Evolutionary conservation across 176 grass and related monocot genomes (phyloP).

Genomic region (Musa itinerans): DNA sequence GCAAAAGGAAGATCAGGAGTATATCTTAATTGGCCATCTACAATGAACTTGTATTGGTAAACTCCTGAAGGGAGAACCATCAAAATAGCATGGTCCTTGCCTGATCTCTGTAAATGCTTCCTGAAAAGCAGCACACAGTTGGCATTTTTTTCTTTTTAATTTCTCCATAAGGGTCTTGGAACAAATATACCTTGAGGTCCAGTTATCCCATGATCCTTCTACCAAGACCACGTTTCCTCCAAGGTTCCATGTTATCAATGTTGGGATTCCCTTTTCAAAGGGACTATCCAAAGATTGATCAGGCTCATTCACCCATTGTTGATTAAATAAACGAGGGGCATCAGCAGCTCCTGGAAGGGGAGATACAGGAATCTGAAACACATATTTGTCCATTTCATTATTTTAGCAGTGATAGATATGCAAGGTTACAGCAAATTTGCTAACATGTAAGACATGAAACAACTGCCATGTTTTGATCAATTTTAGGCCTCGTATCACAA

Average conservation of each 20-base stretch:
- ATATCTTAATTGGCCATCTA: conserved; percentile 75
- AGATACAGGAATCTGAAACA: conserved; percentile 83
- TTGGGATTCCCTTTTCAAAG: conserved; percentile 73
- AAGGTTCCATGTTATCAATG: conserved; percentile 83
- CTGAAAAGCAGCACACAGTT: conserved; percentile 40
- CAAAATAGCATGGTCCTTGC: conserved; percentile 86
- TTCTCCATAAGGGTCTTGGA: background rate
- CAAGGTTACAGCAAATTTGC: background rate
- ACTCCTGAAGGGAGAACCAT: conserved; percentile 80
- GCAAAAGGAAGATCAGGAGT: conserved; percentile 80
- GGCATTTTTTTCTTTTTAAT: background rate
- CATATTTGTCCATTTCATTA: conserved; percentile 6
- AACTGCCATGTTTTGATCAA: background rate
- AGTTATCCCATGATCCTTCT: conserved; percentile 99
- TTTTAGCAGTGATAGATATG: background rate
- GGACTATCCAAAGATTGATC: conserved; percentile 44
- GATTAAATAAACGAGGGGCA: conserved; percentile 51
- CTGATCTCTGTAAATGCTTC: conserved; percentile 77
- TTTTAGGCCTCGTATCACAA: background rate
- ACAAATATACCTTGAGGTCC: conserved; percentile 65
- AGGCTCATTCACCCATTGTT: conserved; percentile 55
- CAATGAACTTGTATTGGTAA: conserved; percentile 84
- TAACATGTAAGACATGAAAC: background rate
- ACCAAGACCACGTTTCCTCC: conserved; percentile 78
- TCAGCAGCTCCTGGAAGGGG: conserved; percentile 68